Evolutionary conservation across 2,329 filamentous ascomycete genomes (phyloP).

Genomic region (Colletotrichum kahawae): DNA sequence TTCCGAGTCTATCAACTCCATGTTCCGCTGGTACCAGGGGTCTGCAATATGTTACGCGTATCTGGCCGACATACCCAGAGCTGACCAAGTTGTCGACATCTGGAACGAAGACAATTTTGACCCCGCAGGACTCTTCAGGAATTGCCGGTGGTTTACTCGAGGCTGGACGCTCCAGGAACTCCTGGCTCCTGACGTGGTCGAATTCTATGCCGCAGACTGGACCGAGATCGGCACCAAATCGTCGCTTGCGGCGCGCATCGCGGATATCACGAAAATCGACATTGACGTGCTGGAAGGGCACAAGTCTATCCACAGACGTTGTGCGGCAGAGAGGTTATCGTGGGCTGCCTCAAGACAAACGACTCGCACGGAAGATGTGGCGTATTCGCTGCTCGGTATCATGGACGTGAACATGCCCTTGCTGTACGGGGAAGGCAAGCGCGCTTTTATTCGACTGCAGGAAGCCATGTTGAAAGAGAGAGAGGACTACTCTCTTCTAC

Average conservation of each 20-base stretch:
- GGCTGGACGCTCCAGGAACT: slow-evolving; percentile 35
- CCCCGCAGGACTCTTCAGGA: background rate
- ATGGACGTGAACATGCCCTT: slow-evolving; percentile 31
- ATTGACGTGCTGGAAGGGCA: slow-evolving; percentile 14
- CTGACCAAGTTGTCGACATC: background rate
- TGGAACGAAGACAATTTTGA: background rate
- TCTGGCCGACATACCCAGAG: slow-evolving; percentile 21
- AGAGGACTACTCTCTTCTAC: background rate
- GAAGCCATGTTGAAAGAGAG: background rate
- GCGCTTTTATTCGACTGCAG: slow-evolving; percentile 28
- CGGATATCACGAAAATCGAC: slow-evolving; percentile 26
- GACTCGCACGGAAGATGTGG: slow-evolving; percentile 26
- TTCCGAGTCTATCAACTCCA: slow-evolving; percentile 32
- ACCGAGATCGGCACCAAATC: slow-evolving; percentile 30
- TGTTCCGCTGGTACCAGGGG: slow-evolving; percentile 29
- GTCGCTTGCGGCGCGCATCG: slow-evolving; percentile 22
- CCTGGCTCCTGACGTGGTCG: slow-evolving; percentile 30
- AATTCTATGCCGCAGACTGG: slow-evolving; percentile 34
- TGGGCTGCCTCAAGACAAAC: slow-evolving; percentile 29
- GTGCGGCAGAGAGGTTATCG: slow-evolving; percentile 23
- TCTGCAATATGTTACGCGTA: slow-evolving; percentile 31
- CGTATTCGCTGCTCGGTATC: slow-evolving; percentile 32
- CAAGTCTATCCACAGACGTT: background rate
- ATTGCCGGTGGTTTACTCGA: slow-evolving; percentile 27
- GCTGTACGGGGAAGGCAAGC: slow-evolving; percentile 29